These are phyloP conservation scores for Canavalia ensiformis DNA, from an alignment of 306 rosid species.

Conservation along the genomic window DNA sequence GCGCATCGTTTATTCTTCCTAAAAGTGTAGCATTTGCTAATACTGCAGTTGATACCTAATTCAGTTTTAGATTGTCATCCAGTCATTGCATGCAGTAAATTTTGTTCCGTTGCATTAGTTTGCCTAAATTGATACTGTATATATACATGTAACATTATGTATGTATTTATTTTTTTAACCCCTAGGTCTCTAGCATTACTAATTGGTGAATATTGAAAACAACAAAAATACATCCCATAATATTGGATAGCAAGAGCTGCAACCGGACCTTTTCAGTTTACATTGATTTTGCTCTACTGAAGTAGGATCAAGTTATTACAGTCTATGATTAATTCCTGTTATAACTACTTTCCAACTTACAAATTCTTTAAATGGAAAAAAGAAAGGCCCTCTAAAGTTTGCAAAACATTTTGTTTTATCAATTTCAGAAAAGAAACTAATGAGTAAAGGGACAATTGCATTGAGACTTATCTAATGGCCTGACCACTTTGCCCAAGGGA, in stretches of 20 bases:
- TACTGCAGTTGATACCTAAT: conserved; percentile 48
- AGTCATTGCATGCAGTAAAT: not conserved
- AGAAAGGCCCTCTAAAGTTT: not conserved
- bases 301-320: not conserved
- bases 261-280: not conserved
- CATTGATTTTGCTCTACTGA: conserved; percentile 10
- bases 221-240: not conserved
- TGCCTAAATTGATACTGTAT: conserved; percentile 24
- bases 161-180: not conserved
- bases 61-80: conserved; percentile 38
- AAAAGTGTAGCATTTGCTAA: conserved; percentile 77
- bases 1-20: conserved; percentile 91
- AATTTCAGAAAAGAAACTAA: not conserved
- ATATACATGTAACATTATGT: conserved; percentile 27
- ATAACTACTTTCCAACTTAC: not conserved
- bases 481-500: not conserved
- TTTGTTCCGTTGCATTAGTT: conserved; percentile 32
- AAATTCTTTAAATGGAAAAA: not conserved
- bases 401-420: not conserved
- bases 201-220: conserved; percentile 6
- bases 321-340: not conserved
- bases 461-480: not conserved
- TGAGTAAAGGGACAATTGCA: not conserved
- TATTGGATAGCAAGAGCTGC: conserved; percentile 27
- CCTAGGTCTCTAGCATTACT: conserved; percentile 16